Evolutionary conservation across 768 basidiomycete genomes (phyloP), one percentile per base, ranked within the genome.

Genomic region (Gymnopilus dilepis): DNA sequence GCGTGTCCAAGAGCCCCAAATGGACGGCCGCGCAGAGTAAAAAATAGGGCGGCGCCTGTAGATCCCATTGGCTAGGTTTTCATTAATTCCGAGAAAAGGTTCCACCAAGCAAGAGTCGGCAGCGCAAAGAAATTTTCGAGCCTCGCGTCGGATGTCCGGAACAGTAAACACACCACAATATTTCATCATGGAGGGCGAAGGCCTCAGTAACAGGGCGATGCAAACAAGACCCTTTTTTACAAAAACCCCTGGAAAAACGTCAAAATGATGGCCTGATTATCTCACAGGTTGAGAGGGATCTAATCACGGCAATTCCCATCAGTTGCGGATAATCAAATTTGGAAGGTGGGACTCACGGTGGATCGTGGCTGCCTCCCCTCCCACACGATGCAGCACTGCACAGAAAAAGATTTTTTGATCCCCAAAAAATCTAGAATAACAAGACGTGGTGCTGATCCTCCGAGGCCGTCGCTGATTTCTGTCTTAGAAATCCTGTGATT

Each of bases 261-360:
- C 17, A 51, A 9, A 50, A 50, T 59, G 47, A 50, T 38, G 58
- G 26, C 24, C 48, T 30, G 47, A 59, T 50, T 59, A 50, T 52
- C 37, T 58, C 57, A 21, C 38, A 13, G 22, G 22, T 9, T 19
- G 24, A 34, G 45, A 22, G 43, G n/a, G 40, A 72, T 71, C 67
- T 70, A 71, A 72, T 72, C 69, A 21, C 67, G 67, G 62, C 59
- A 61, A 66, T 70, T 69, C 65, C 70, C 65, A 56, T 48, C 38
- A 9, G 37, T 34, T n/a, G 24, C 48, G 34, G 42, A 40, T 34
- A 42, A n/a, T 43, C 43, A 7, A 58, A 22, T 60, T 62, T 61
- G 62, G 60, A 61, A 56, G 40, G 33, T 31, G 51, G 45, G 38
- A 56, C 61, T 51, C 50, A 61, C 61, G 51, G 41, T 37, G 47